phyloP scores from a whole-genome alignment of 441 rosid genomes.

The Adansonia madagascariensis region DNA sequence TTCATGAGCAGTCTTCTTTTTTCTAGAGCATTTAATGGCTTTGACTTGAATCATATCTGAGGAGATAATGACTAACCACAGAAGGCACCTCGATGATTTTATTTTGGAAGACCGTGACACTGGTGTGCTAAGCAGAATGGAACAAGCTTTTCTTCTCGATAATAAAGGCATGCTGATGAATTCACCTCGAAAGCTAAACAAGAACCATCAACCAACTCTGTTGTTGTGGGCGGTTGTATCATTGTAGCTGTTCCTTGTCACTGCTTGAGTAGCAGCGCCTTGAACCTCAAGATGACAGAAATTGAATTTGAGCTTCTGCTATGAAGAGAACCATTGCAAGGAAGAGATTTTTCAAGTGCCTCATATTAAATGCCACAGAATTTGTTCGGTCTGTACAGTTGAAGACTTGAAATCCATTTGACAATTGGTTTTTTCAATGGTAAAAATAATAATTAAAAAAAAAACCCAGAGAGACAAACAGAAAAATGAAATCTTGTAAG shows the following conservation, averaged over 20 bases:
- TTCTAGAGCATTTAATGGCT: slow-evolving; percentile 38
- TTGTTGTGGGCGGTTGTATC: not conserved
- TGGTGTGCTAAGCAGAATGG: slow-evolving; percentile 8
- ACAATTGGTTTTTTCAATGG: not conserved
- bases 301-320: slow-evolving; percentile 1
- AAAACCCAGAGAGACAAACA: no score
- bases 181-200: not conserved
- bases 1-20: slow-evolving; percentile 65
- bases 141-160: slow-evolving; percentile 6
- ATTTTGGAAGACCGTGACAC: slow-evolving; percentile 10
- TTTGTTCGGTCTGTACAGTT: slow-evolving; percentile 37
- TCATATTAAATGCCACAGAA: slow-evolving; percentile 29
- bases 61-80: slow-evolving; percentile 18
- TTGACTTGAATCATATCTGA: slow-evolving; percentile 23
- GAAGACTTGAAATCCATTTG: slow-evolving; percentile 28
- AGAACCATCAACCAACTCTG: not conserved
- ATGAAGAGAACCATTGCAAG: slow-evolving; percentile 5
- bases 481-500: slow-evolving; percentile 4
- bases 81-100: slow-evolving; percentile 20
- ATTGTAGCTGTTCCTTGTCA: not conserved
- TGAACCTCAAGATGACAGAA: not conserved
- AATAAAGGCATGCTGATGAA: not conserved
- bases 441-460: not conserved
- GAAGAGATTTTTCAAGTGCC: slow-evolving; percentile 25
- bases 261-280: not conserved